Conservation (phyloP, 148 eudicot genomes). For the Vaccinium myrtillus region DNA sequence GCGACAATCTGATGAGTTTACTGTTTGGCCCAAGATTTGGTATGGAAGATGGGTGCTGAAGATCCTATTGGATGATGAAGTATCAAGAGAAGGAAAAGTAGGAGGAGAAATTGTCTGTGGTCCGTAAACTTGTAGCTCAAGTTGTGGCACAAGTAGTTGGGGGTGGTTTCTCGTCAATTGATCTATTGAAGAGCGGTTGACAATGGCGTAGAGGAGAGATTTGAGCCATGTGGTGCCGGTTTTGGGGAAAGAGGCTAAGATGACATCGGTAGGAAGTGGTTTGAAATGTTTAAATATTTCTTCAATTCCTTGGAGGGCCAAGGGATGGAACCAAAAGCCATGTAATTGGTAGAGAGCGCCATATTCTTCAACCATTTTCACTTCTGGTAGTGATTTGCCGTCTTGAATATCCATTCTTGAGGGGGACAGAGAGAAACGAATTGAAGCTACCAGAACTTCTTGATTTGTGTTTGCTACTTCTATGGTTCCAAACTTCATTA, state of each 20-base stretch:
- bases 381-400: no score
- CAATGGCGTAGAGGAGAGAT: neutral
- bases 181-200: neutral
- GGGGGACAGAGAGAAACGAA: no score
- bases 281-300: conserved; percentile 10
- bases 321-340: no score
- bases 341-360: no score
- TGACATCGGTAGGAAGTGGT: conserved; percentile 21
- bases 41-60: conserved; percentile 31
- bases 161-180: neutral
- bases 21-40: neutral
- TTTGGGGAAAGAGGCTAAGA: conserved; percentile 23
- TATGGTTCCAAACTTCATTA: no score
- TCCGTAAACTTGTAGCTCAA: neutral
- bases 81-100: no score
- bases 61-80: conserved; percentile 20
- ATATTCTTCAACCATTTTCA: no score
- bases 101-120: neutral
- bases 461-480: no score
- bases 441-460: no score
- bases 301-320: no score
- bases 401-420: no score
- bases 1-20: neutral
- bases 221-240: neutral
- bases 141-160: neutral